These are phyloP conservation scores for Houttuynia cordata DNA, from an alignment of 164 flowering plant species.

Conservation along the genomic window DNA sequence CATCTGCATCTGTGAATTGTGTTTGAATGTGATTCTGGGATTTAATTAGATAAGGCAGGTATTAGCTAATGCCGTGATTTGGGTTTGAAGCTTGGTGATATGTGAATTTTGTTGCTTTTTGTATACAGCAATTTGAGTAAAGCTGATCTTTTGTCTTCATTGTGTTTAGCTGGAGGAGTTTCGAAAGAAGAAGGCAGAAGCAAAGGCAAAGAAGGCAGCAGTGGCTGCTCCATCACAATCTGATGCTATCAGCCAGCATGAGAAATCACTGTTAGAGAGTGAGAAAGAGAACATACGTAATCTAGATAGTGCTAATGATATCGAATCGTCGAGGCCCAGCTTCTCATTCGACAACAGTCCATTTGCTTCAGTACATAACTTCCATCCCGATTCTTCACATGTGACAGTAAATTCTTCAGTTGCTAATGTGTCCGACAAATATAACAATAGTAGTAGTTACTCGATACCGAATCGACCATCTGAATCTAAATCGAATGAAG, in stretches of 20 bases:
- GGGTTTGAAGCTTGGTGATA: too few relatives aligned
- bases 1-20: too few relatives aligned
- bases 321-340: neutral
- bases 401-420: neutral
- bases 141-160: neutral
- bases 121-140: too few relatives aligned
- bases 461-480: conserved; percentile 9
- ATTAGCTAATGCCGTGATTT: too few relatives aligned
- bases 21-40: too few relatives aligned
- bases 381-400: neutral
- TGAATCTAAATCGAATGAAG: conserved; percentile 12
- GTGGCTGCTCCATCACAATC: neutral
- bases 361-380: neutral
- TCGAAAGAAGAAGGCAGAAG: conserved; percentile 1
- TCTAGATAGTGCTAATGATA: neutral
- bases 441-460: neutral
- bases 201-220: neutral
- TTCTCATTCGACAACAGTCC: neutral
- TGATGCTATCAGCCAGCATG: neutral
- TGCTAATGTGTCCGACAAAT: neutral
- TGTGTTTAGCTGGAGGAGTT: conserved; percentile 2
- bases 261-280: neutral
- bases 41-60: too few relatives aligned
- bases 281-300: neutral
- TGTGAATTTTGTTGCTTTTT: too few relatives aligned